Conservation (phyloP, 805 yeast species). For the Myxozyma vanderwaltii region DNA sequence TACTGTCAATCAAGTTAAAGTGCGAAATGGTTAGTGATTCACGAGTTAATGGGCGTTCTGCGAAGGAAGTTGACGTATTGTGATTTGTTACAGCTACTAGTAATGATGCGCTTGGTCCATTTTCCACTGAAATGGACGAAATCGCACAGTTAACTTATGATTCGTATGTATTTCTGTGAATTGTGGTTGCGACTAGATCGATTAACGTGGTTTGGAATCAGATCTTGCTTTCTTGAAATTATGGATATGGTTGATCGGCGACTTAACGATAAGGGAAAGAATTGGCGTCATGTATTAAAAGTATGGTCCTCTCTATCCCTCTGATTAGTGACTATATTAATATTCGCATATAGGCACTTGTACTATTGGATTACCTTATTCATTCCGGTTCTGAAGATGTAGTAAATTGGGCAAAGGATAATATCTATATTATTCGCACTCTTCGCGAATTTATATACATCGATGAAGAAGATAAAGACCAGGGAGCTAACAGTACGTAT, state of each 20-base stretch:
- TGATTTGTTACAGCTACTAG: slow-evolving; percentile 64
- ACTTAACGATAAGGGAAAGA: slow-evolving; percentile 91
- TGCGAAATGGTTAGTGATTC: slow-evolving; percentile 57
- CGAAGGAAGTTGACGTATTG: neutral
- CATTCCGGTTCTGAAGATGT: slow-evolving; percentile 85
- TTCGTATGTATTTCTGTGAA: slow-evolving; percentile 43
- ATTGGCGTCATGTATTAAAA: slow-evolving; percentile 95
- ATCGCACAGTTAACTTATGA: slow-evolving; percentile 74
- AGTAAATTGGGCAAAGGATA: slow-evolving; percentile 88
- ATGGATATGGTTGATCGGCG: slow-evolving; percentile 94
- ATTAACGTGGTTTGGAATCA: too few relatives aligned
- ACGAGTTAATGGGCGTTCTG: neutral
- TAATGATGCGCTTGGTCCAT: slow-evolving; percentile 84
- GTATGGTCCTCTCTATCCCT: too few relatives aligned
- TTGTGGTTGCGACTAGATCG: too few relatives aligned
- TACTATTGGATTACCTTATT: slow-evolving; percentile 82
- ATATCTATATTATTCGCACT: slow-evolving; percentile 83
- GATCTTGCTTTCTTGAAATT: slow-evolving; percentile 79
- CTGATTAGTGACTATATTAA: neutral
- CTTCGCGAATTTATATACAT: slow-evolving; percentile 82
- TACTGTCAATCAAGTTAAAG: slow-evolving; percentile 81
- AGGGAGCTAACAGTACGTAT: slow-evolving; percentile 65
- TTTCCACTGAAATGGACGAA: slow-evolving; percentile 77
- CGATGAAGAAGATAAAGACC: slow-evolving; percentile 78
- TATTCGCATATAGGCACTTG: slow-evolving; percentile 52